These are phyloP conservation scores for Aspergillus indologenus DNA, from an alignment of 495 filamentous ascomycete genomes.

Conservation along the genomic window DNA sequence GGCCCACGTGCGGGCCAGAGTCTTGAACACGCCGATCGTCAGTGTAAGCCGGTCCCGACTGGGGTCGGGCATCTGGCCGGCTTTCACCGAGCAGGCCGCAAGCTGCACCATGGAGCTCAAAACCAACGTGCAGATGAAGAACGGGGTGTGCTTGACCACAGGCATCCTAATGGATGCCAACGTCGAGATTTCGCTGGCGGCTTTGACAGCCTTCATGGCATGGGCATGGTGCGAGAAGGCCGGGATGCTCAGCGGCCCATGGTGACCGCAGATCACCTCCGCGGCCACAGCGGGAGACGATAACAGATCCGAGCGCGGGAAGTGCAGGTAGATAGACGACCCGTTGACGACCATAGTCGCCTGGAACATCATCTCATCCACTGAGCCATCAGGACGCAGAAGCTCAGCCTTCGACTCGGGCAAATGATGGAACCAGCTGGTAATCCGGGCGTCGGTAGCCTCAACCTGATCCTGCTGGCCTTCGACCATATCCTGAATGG, in stretches of 20 bases:
- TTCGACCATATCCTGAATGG: conserved; percentile 34
- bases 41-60: conserved; percentile 74
- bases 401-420: conserved; percentile 72
- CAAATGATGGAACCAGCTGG: conserved; percentile 79
- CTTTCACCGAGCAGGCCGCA: conserved; percentile 65
- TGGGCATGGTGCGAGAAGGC: conserved; percentile 58
- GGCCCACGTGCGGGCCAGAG: conserved; percentile 71
- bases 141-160: conserved; percentile 75
- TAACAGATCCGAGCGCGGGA: conserved; percentile 48
- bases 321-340: conserved; percentile 45
- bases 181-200: conserved; percentile 71
- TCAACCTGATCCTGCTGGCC: conserved; percentile 46
- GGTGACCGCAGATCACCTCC: conserved; percentile 48
- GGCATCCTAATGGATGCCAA: conserved; percentile 75
- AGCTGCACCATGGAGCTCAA: conserved; percentile 58
- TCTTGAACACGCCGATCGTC: conserved; percentile 78
- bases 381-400: conserved; percentile 58
- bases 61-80: conserved; percentile 64
- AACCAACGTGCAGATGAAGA: conserved; percentile 79
- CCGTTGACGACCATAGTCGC: conserved; percentile 78
- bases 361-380: conserved; percentile 92
- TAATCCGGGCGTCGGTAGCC: conserved; percentile 70
- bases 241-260: conserved; percentile 48
- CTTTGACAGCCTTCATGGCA: conserved; percentile 74
- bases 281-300: conserved; percentile 47